These are phyloP conservation scores for Leucaena leucocephala DNA, from an alignment of 306 rosid genomes.

Conservation along the genomic window DNA sequence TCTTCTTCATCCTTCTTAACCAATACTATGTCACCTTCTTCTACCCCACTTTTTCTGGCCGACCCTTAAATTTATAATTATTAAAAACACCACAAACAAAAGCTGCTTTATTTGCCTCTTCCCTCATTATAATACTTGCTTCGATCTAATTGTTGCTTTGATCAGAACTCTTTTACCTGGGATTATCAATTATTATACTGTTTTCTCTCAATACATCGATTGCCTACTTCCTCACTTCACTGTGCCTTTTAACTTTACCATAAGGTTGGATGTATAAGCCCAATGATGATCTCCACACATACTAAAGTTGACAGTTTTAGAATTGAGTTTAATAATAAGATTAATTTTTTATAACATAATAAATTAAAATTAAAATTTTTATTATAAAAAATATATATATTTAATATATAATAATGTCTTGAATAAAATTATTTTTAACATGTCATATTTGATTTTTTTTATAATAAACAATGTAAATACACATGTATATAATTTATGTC, in stretches of 20 bases:
- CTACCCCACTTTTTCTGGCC: not conserved
- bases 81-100: not conserved
- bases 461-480: too few relatives aligned
- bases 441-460: too few relatives aligned
- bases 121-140: not conserved
- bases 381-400: too few relatives aligned
- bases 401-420: too few relatives aligned
- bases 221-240: not conserved
- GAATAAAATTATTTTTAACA: too few relatives aligned
- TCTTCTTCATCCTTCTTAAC: too few relatives aligned
- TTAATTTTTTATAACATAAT: too few relatives aligned
- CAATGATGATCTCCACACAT: not conserved
- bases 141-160: not conserved
- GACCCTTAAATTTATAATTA: not conserved
- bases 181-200: not conserved
- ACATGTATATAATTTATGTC: too few relatives aligned
- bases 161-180: not conserved
- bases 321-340: too few relatives aligned
- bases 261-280: not conserved
- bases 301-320: too few relatives aligned
- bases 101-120: slow-evolving; percentile 16
- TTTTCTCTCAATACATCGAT: not conserved
- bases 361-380: too few relatives aligned
- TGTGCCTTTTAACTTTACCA: not conserved
- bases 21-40: not conserved